These are phyloP conservation scores for Polygonum maritimum DNA, from an alignment of 148 eudicot species.

Conservation along the genomic window DNA sequence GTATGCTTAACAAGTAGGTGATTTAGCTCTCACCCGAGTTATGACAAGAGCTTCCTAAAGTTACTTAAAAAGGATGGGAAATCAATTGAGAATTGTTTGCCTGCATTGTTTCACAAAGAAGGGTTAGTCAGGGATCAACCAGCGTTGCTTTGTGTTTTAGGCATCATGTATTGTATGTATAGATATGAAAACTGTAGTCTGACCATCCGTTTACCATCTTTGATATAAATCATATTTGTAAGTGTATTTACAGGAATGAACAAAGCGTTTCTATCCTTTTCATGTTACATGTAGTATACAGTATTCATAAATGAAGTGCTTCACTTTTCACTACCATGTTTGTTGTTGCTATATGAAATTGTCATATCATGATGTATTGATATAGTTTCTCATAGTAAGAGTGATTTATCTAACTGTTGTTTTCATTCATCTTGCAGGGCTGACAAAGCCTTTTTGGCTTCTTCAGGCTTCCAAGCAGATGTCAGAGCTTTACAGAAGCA, in stretches of 20 bases:
- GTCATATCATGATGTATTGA: background rate
- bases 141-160: background rate
- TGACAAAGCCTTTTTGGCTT: slow-evolving; percentile 70
- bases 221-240: background rate
- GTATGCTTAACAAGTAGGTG: background rate
- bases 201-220: background rate
- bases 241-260: background rate
- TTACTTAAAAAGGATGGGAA: background rate
- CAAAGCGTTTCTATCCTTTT: background rate
- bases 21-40: background rate
- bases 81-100: too few relatives aligned
- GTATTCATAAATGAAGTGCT: background rate
- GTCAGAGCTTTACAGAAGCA: slow-evolving; percentile 90
- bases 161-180: background rate
- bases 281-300: background rate
- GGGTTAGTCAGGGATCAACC: too few relatives aligned
- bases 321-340: background rate
- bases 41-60: background rate
- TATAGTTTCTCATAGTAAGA: background rate
- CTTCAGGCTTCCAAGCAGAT: slow-evolving; percentile 97
- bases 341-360: background rate
- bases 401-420: background rate
- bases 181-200: background rate
- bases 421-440: slow-evolving; percentile 40
- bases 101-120: too few relatives aligned